These are phyloP conservation scores for Neurospora pannonica DNA, from an alignment of 495 filamentous ascomycete species.

Conservation along the genomic window DNA sequence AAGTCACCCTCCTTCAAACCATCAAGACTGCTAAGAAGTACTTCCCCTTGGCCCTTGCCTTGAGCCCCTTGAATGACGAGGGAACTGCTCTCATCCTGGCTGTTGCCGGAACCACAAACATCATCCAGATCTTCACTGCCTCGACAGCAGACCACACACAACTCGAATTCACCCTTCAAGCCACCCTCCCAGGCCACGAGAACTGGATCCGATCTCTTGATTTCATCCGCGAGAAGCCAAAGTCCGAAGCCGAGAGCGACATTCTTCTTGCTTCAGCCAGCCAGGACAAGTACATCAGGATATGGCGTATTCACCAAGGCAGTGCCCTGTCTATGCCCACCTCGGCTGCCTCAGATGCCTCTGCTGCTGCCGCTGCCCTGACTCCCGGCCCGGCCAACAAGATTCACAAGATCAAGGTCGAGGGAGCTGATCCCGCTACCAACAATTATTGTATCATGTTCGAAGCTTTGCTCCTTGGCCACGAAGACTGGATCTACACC, in stretches of 20 bases:
- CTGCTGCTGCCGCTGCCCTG: slow-evolving; percentile 31
- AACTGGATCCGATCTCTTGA: slow-evolving; percentile 85
- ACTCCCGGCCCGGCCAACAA: slow-evolving; percentile 61
- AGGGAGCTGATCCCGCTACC: slow-evolving; percentile 15
- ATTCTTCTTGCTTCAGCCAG: slow-evolving; percentile 85
- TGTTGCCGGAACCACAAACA: slow-evolving; percentile 69
- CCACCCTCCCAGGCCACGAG: slow-evolving; percentile 82
- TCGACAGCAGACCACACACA: slow-evolving; percentile 18
- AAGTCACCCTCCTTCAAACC: slow-evolving; percentile 52
- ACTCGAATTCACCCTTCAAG: slow-evolving; percentile 57
- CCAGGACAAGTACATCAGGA: slow-evolving; percentile 92
- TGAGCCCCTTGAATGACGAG: slow-evolving; percentile 45
- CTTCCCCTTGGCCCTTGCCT: slow-evolving; percentile 67
- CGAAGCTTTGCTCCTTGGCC: slow-evolving; percentile 87
- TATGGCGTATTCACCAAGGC: slow-evolving; percentile 78
- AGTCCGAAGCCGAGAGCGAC: slow-evolving; percentile 43
- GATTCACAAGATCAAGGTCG: slow-evolving; percentile 54
- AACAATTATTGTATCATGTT: slow-evolving; percentile 73
- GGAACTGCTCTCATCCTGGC: slow-evolving; percentile 56
- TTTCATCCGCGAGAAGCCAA: slow-evolving; percentile 56
- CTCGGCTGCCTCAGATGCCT: slow-evolving; percentile 32
- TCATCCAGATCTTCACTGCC: slow-evolving; percentile 66
- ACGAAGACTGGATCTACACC: slow-evolving; percentile 97
- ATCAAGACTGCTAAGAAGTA: slow-evolving; percentile 66
- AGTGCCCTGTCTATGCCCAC: slow-evolving; percentile 45